Conservation (phyloP, 345 rosid genomes). For the Salix suchowensis region DNA sequence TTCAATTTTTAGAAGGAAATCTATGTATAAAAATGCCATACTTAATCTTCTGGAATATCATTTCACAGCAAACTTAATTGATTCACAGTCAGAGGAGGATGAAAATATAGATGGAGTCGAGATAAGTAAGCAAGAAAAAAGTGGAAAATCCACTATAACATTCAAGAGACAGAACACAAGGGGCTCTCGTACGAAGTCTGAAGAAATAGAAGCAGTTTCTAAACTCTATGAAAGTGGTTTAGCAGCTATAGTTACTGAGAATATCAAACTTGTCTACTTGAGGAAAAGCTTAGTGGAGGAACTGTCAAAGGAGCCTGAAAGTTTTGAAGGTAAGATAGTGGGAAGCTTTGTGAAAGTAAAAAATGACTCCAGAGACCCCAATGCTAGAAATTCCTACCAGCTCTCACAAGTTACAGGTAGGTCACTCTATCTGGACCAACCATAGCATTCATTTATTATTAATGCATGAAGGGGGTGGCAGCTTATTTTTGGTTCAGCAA, state of each 20-base stretch:
- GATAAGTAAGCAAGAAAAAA: slow-evolving; percentile 13
- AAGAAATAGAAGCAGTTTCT: slow-evolving; percentile 18
- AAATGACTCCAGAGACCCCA: slow-evolving; percentile 26
- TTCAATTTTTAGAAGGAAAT: slow-evolving; percentile 41
- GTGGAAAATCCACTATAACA: slow-evolving; percentile 1
- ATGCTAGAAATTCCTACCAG: slow-evolving; percentile 21
- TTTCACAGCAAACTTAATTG: slow-evolving; percentile 28
- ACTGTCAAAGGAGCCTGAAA: slow-evolving; percentile 29
- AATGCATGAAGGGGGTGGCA: neutral
- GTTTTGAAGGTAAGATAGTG: slow-evolving; percentile 37
- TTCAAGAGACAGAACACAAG: slow-evolving; percentile 32
- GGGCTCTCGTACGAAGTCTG: neutral
- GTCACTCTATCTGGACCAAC: neutral
- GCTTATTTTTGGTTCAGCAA: neutral
- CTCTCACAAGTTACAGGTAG: slow-evolving; percentile 24
- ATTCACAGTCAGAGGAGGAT: slow-evolving; percentile 19
- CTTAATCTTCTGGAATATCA: slow-evolving; percentile 32
- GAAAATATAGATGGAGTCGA: slow-evolving; percentile 15
- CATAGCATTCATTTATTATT: neutral
- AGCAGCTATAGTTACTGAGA: slow-evolving; percentile 41
- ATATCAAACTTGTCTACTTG: slow-evolving; percentile 50
- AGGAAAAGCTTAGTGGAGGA: slow-evolving; percentile 44
- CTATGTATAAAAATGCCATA: slow-evolving; percentile 23
- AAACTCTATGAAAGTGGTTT: slow-evolving; percentile 29
- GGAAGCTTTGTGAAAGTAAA: slow-evolving; percentile 60